phyloP scores from a whole-genome alignment of 768 basidiomycete genomes.

The Lactifluus pinguis region DNA sequence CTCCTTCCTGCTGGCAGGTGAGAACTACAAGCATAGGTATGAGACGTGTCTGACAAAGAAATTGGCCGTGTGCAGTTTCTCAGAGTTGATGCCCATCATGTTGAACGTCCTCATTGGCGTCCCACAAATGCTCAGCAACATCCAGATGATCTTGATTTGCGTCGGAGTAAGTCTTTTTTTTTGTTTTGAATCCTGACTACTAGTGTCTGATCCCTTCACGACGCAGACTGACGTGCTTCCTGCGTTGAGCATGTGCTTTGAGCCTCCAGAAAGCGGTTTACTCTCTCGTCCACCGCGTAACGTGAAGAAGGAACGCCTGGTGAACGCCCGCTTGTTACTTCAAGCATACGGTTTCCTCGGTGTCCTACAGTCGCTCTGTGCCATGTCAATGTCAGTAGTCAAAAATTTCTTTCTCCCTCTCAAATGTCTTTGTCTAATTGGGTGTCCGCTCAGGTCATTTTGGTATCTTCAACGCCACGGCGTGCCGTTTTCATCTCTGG shows the following conservation, averaged over 20 bases:
- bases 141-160: constrained; percentile 45
- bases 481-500: constrained; percentile 38
- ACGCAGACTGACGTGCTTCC: constrained; percentile 43
- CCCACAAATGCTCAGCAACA: constrained; percentile 34
- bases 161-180: constrained; percentile 25
- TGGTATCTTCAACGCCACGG: constrained; percentile 39
- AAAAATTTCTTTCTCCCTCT: not conserved
- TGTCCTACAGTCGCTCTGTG: constrained; percentile 37
- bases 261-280: constrained; percentile 53
- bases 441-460: constrained; percentile 27
- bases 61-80: constrained; percentile 34
- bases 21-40: not conserved
- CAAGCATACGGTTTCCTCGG: constrained; percentile 56
- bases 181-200: too few species aligned
- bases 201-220: too few species aligned
- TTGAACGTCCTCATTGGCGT: constrained; percentile 39
- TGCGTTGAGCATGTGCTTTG: constrained; percentile 45
- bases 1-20: constrained; percentile 42
- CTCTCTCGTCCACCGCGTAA: constrained; percentile 47
- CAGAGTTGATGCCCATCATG: constrained; percentile 52
- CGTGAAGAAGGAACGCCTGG: constrained; percentile 46
- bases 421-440: not conserved
- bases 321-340: constrained; percentile 41
- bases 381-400: constrained; percentile 38
- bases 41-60: too few species aligned